A percentile compares a stretch with the other conserved stretches of the same genome.
Evolutionary conservation across 345 rosid genomes (phyloP).

Genomic region (Arabidopsis thaliana): DNA sequence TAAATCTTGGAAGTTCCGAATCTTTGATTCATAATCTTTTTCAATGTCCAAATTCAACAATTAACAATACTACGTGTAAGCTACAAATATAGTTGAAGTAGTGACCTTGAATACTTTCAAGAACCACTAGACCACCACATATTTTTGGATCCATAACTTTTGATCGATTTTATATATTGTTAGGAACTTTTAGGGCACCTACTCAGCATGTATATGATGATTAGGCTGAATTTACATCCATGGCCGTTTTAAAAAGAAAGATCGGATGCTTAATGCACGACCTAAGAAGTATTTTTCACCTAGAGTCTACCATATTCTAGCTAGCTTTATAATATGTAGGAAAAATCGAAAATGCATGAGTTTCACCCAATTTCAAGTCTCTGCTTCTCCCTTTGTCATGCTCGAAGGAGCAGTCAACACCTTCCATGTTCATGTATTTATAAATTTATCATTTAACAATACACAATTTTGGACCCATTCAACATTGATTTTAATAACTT

Average conservation of each 20-base stretch:
- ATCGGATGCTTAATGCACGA: conserved; percentile 14
- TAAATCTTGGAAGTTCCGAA: too few species aligned
- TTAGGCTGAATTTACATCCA: not conserved
- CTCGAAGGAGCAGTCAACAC: conserved; percentile 35
- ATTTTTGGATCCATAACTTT: too few species aligned
- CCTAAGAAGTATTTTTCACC: not conserved
- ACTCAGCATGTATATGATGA: not conserved
- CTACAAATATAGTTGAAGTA: too few species aligned
- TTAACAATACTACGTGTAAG: too few species aligned
- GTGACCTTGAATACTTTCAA: too few species aligned
- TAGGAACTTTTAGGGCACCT: too few species aligned
- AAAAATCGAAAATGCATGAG: conserved; percentile 29
- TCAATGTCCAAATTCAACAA: too few species aligned
- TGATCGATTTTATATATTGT: too few species aligned
- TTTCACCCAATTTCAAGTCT: conserved; percentile 35
- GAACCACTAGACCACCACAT: too few species aligned
- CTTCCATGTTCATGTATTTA: conserved; percentile 21
- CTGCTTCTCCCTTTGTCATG: conserved; percentile 18
- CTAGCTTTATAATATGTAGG: not conserved
- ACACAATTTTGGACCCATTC: conserved; percentile 16
- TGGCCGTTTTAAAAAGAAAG: not conserved
- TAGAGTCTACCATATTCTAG: conserved; percentile 6
- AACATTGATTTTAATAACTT: not conserved
- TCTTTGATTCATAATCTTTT: too few species aligned
- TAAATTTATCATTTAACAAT: not conserved